phyloP scores from a whole-genome alignment of 371 early-diverging fungal species.

The Mortierella sp. region DNA sequence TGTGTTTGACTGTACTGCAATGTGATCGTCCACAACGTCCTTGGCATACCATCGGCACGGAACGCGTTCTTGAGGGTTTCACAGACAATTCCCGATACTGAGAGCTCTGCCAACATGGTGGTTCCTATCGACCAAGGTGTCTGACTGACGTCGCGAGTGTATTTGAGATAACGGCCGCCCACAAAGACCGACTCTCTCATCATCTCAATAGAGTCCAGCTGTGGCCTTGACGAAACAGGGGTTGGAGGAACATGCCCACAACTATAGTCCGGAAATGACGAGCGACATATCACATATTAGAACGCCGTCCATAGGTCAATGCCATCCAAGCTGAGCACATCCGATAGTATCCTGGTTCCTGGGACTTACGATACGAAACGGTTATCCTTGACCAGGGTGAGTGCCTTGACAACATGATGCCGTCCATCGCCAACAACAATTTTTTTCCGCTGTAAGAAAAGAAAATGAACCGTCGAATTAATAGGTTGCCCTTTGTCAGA shows the following conservation, averaged over 20 bases:
- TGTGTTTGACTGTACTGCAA: background rate
- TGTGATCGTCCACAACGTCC: no score
- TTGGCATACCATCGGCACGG: slow-evolving; percentile 62
- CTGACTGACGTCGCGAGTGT: slow-evolving; percentile 87
- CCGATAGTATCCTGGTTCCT: slow-evolving; percentile 1
- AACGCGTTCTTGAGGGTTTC: slow-evolving; percentile 69
- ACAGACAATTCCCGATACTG: slow-evolving; percentile 88
- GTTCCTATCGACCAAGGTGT: slow-evolving; percentile 89
- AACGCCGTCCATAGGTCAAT: no score
- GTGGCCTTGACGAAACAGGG: slow-evolving; percentile 49
- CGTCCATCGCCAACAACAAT: slow-evolving; percentile 69
- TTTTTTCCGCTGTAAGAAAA: slow-evolving; percentile 52
- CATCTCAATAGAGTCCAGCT: slow-evolving; percentile 58
- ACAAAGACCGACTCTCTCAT: slow-evolving; percentile 66
- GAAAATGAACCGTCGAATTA: background rate
- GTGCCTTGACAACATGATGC: slow-evolving; percentile 68
- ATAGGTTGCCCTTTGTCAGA: background rate
- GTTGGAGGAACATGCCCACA: slow-evolving; percentile 66
- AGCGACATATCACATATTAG: no score
- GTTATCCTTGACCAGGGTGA: slow-evolving; percentile 61
- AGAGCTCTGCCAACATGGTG: slow-evolving; percentile 76
- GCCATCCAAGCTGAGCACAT: background rate
- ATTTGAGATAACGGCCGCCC: slow-evolving; percentile 89
- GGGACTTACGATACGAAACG: slow-evolving; percentile 68
- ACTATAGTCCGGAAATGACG: slow-evolving; percentile 13